Evolutionary conservation across 2,329 filamentous ascomycete genomes (phyloP).

Genomic region (Magnaporthiopsis incrustans): DNA sequence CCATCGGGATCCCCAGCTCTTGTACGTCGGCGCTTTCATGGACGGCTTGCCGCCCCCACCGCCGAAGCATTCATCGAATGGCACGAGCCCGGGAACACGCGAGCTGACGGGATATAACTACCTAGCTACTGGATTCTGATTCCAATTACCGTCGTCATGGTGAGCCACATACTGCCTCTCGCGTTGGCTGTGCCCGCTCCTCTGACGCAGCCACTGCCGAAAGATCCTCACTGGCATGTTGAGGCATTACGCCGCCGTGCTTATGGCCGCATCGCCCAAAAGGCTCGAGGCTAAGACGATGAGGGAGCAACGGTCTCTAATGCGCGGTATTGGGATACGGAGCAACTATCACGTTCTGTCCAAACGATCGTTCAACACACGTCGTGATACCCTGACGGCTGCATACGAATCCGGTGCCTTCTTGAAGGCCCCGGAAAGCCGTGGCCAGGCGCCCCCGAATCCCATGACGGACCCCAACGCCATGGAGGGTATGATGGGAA

Average conservation of each 20-base stretch:
- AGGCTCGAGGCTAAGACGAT: slow-evolving; percentile 66
- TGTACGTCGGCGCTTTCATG: slow-evolving; percentile 52
- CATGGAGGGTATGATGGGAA: slow-evolving; percentile 99
- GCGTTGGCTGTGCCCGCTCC: background rate
- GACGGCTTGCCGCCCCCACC: background rate
- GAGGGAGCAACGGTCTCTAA: slow-evolving; percentile 77
- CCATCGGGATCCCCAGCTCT: slow-evolving; percentile 94
- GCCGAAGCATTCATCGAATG: background rate
- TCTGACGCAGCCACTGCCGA: slow-evolving; percentile 10
- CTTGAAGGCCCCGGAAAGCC: slow-evolving; percentile 78
- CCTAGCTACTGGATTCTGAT: slow-evolving; percentile 96
- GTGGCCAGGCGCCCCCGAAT: slow-evolving; percentile 83
- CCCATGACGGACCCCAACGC: slow-evolving; percentile 91
- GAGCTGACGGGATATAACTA: slow-evolving; percentile 7
- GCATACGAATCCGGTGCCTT: slow-evolving; percentile 82
- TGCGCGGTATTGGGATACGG: slow-evolving; percentile 78
- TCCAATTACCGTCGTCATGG: slow-evolving; percentile 96
- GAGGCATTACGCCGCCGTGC: slow-evolving; percentile 90
- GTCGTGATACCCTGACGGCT: slow-evolving; percentile 72
- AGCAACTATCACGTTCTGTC: slow-evolving; percentile 75
- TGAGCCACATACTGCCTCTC: slow-evolving; percentile 26
- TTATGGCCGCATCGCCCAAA: slow-evolving; percentile 81
- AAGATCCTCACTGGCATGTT: slow-evolving; percentile 88
- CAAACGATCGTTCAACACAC: slow-evolving; percentile 64
- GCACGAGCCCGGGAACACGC: background rate